A percentile compares a stretch with the other conserved stretches of the same genome.
Conservation (phyloP, 2,329 filamentous ascomycete species). For the Xylariaceae sp. region DNA sequence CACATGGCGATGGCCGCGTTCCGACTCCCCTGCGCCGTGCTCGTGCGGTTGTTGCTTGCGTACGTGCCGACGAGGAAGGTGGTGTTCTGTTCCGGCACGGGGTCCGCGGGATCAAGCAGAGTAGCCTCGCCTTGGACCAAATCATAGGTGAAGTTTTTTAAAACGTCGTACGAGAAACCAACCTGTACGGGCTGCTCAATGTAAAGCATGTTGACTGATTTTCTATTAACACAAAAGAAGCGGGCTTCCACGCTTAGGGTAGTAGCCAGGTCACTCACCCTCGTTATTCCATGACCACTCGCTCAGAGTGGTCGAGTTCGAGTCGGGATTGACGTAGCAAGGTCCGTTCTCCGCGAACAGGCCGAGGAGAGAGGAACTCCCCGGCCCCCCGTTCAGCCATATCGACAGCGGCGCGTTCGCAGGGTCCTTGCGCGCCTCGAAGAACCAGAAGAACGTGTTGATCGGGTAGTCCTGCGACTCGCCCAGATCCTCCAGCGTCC, state of each 20-base stretch:
- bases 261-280: slow-evolving; percentile 20
- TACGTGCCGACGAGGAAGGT: slow-evolving; percentile 49
- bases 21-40: slow-evolving; percentile 43
- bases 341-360: slow-evolving; percentile 47
- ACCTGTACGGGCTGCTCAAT: slow-evolving; percentile 55
- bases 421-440: slow-evolving; percentile 30
- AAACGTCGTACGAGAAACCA: slow-evolving; percentile 55
- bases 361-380: slow-evolving; percentile 49
- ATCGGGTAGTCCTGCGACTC: slow-evolving; percentile 40
- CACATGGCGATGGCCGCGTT: slow-evolving; percentile 51
- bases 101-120: slow-evolving; percentile 33
- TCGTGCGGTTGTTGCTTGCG: slow-evolving; percentile 40
- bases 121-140: slow-evolving; percentile 30
- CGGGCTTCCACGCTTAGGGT: background rate
- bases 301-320: slow-evolving; percentile 45
- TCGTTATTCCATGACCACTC: slow-evolving; percentile 53
- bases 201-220: slow-evolving; percentile 46
- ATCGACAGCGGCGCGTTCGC: slow-evolving; percentile 40
- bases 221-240: background rate
- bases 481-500: slow-evolving; percentile 36
- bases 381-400: slow-evolving; percentile 56
- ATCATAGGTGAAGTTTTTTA: slow-evolving; percentile 50
- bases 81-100: slow-evolving; percentile 32
- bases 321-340: slow-evolving; percentile 39
- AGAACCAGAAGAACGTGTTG: slow-evolving; percentile 41